Conservation (phyloP, 352 stramenopile genomes). For the Phytophthora idaei region DNA sequence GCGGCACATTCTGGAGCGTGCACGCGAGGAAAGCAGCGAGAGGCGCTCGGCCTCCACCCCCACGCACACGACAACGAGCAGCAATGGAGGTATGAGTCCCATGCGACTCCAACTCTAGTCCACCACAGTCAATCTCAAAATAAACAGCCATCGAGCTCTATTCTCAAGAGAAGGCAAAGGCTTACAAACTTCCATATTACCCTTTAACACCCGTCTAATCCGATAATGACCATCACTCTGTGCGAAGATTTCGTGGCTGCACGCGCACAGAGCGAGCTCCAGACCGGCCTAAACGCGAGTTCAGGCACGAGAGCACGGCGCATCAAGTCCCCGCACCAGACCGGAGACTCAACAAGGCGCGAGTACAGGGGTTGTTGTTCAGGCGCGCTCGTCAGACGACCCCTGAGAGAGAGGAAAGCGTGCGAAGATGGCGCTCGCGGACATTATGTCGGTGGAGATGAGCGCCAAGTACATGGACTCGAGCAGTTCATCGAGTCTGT, state of each 20-base stretch:
- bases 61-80: conserved; percentile 27
- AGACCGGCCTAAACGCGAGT: conserved; percentile 33
- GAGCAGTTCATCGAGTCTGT: conserved; percentile 79
- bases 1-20: conserved; percentile 78
- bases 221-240: conserved; percentile 45
- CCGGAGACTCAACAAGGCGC: background rate
- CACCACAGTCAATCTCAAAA: conserved; percentile 17
- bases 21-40: conserved; percentile 50
- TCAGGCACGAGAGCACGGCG: conserved; percentile 7
- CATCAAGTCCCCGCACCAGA: conserved; percentile 8
- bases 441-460: conserved; percentile 79
- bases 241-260: conserved; percentile 43
- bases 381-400: background rate
- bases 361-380: too few relatives aligned
- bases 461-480: conserved; percentile 80
- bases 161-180: conserved; percentile 6
- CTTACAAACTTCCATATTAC: conserved; percentile 29
- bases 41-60: conserved; percentile 34
- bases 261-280: conserved; percentile 35
- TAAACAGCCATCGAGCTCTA: conserved; percentile 9
- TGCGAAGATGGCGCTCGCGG: conserved; percentile 66
- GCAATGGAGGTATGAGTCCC: conserved; percentile 22
- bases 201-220: conserved; percentile 29
- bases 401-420: background rate
- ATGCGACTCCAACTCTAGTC: conserved; percentile 28